Evolutionary conservation across 768 basidiomycete genomes (phyloP).

Genomic region (Leccinum disarticulatum): DNA sequence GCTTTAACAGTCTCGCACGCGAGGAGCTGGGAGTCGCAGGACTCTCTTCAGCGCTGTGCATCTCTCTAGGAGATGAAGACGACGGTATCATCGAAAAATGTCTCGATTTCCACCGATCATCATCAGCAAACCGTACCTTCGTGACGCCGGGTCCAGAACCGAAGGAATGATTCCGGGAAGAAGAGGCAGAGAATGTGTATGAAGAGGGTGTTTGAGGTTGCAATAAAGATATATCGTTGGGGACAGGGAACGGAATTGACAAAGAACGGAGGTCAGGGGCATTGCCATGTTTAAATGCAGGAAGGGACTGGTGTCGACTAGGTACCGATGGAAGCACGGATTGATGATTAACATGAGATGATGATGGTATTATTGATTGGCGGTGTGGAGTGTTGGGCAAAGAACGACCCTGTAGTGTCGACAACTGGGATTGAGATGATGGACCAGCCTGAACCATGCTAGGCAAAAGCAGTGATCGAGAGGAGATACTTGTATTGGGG

Average conservation of each 20-base stretch:
- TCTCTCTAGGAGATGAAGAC: constrained; percentile 15
- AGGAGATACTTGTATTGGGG: background rate
- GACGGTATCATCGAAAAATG: constrained; percentile 22
- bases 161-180: background rate
- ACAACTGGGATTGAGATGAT: constrained; percentile 2
- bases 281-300: constrained; percentile 16
- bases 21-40: constrained; percentile 1
- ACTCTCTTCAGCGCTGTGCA: background rate
- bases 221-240: background rate
- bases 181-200: constrained; percentile 1
- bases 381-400: constrained; percentile 2
- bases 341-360: background rate
- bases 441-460: constrained; percentile 6
- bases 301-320: constrained; percentile 26
- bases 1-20: constrained; percentile 20
- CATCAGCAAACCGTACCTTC: background rate
- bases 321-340: background rate
- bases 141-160: background rate
- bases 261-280: background rate
- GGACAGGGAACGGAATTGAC: constrained; percentile 2
- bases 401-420: constrained; percentile 1
- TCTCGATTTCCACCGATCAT: constrained; percentile 2
- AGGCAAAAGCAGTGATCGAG: constrained; percentile 12
- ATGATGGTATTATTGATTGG: constrained; percentile 14
- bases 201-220: constrained; percentile 14